A percentile compares a stretch with the other conserved stretches of the same genome.
phyloP scores from a whole-genome alignment of 2,329 filamentous ascomycete genomes.

The Trichoderma arundinaceum region DNA sequence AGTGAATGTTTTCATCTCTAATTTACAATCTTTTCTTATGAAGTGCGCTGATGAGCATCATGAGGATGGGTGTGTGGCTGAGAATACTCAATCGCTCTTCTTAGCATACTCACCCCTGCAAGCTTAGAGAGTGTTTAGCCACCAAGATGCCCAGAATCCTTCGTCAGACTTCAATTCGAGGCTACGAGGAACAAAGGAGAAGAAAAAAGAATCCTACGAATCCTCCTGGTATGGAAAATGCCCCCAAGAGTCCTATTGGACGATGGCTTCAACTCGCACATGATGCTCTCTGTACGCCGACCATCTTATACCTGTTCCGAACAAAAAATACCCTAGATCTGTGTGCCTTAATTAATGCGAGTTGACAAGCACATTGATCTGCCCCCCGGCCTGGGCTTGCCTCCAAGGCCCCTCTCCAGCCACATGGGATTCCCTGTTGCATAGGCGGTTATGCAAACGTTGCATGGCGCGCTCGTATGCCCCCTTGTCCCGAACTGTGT shows the following conservation, averaged over 20 bases:
- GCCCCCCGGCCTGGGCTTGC: conserved; percentile 7
- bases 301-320: conserved; percentile 22
- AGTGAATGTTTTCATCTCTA: background rate
- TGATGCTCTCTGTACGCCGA: background rate
- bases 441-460: conserved; percentile 28
- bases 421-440: conserved; percentile 28
- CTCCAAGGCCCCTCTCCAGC: conserved; percentile 8
- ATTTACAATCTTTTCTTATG: background rate
- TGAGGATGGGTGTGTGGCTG: too few species aligned
- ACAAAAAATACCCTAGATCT: conserved; percentile 14
- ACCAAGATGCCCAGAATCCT: too few species aligned
- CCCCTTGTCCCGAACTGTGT: background rate
- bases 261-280: background rate
- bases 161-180: too few species aligned
- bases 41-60: background rate
- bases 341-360: conserved; percentile 30
- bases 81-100: too few species aligned
- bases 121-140: too few species aligned
- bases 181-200: background rate
- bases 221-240: background rate
- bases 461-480: conserved; percentile 17
- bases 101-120: too few species aligned
- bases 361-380: conserved; percentile 25
- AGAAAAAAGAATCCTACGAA: background rate
- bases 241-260: background rate